Evolutionary conservation across 768 basidiomycete species (phyloP), one percentile per base, ranked within the genome.

Genomic region (Lentinula boryana): DNA sequence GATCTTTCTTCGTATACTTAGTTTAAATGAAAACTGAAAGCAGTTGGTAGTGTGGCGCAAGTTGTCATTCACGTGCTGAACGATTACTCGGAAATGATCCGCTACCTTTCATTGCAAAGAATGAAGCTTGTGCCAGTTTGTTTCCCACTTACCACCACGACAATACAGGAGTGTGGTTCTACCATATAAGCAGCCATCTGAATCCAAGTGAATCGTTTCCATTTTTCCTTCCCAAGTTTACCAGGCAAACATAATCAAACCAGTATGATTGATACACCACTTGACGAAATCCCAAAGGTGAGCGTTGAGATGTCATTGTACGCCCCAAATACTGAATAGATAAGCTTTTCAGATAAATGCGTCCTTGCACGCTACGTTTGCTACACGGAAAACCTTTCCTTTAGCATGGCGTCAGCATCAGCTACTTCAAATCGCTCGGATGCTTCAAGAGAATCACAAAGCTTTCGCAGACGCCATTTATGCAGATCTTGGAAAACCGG

Each of bases 381-480:
- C 62, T 5, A 63, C 67, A 7, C 64, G 66, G 16, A 49, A 63
- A 32, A 70, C 68, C 21, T 60, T 63, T n/a, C 65, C 70, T 10
- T 56, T 71, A 9, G 56, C 61, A 18, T 70, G 62, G 46, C 68
- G 70, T 10, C 65, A 67, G 33, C 52, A 65, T 33, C 68, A 70
- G 62, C 70, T 70, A 31, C 51, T 65, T 8, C 64, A 65, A 46
- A 52, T 71, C 36, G 68, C 65, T 21, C 62, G 64, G 16, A 59
- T 71, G 63, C 27, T 69, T 23, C 63, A 65, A 52, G 67, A 71
- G 48, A 70, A 71, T 41, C 62, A 59, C 27, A 62, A 64, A 21
- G 46, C 53, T 4, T 53, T 71, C n/a, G 62, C 41, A n/a, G 60
- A 62, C 9, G 67, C 69, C 21, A 41, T 58, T 21, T 48, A 48